These are phyloP conservation scores for Starmera stellimalicola DNA, from an alignment of 1,139 yeast genomes.

Conservation along the genomic window DNA sequence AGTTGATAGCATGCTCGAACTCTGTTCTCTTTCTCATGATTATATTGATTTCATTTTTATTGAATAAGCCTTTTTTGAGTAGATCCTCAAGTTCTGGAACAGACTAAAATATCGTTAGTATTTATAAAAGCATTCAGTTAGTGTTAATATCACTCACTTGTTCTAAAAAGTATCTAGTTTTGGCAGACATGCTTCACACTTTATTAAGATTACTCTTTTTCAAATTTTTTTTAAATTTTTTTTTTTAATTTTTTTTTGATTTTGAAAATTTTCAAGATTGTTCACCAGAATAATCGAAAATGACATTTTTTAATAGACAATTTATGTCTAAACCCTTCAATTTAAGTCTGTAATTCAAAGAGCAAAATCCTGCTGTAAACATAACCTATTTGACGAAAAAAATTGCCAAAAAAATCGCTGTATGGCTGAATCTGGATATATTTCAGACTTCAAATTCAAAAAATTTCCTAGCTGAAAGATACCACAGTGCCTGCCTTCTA, in stretches of 20 bases:
- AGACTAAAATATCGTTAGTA: slow-evolving; percentile 28
- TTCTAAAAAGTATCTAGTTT: slow-evolving; percentile 69
- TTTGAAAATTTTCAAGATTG: background rate
- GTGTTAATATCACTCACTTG: slow-evolving; percentile 25
- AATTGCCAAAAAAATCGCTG: too few species aligned
- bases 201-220: background rate
- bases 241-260: background rate
- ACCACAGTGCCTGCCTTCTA: too few species aligned
- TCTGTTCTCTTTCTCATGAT: slow-evolving; percentile 93
- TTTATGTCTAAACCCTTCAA: too few species aligned
- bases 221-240: background rate
- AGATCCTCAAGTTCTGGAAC: slow-evolving; percentile 93
- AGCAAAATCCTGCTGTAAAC: too few species aligned
- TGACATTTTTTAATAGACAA: too few species aligned
- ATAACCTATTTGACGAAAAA: too few species aligned
- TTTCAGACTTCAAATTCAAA: too few species aligned
- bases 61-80: slow-evolving; percentile 70
- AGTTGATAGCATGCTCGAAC: slow-evolving; percentile 83
- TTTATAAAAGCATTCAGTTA: too few species aligned
- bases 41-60: slow-evolving; percentile 67
- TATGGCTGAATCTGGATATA: too few species aligned
- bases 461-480: too few species aligned
- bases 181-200: slow-evolving; percentile 47
- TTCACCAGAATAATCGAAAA: too few species aligned
- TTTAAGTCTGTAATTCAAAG: too few species aligned